Evolutionary conservation across 2,329 filamentous ascomycete genomes (phyloP), one percentile per base, ranked within the genome.

Genomic region (Fusarium mexicanum): DNA sequence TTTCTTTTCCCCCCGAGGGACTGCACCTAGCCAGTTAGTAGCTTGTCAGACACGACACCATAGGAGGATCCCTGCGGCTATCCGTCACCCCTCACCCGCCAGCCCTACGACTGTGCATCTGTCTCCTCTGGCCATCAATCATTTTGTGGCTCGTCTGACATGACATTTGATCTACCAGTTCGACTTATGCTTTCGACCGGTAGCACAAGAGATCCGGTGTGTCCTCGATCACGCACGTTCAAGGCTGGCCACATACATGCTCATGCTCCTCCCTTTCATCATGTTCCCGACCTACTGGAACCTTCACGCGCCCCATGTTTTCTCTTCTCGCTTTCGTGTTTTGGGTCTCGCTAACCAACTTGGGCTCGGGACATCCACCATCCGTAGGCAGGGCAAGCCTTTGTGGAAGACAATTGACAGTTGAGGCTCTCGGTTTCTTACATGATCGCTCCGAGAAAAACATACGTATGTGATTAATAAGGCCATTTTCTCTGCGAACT

Each of bases 191-290:
- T 41, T 54, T 46, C 40, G 33, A 41, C 40, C 29, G 65, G 75
- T 77, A 65, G n/a, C 57, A 78, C 75, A 44, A 61, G 67, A 76
- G 75, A 78, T 78, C 68, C 67, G 55, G 69, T 62, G 69, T 71
- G 61, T 54, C 61, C 51, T 64, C 69, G 76, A 78, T 78, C 72
- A 76, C 76, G 76, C 74, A 76, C 62, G 31, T 69, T 55, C 59
- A 64, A 57, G 46, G 63, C 55, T 70, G 62, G 62, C 47, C 61
- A 64, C 66, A 44, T 59, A 55, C 26, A 70, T 29, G 18, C 38
- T 40, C 46, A 48, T 74, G 59, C 67, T 70, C 62, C 24, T 53
- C 50, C 50, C 33, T 53, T 55, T 41, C 64, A 54, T 46, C 60
- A 44, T 24, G 20, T 68, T 72, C 46, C 66, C 68, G 55, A 54